phyloP scores from a whole-genome alignment of 441 rosid genomes.

The Gossypium davidsonii region DNA sequence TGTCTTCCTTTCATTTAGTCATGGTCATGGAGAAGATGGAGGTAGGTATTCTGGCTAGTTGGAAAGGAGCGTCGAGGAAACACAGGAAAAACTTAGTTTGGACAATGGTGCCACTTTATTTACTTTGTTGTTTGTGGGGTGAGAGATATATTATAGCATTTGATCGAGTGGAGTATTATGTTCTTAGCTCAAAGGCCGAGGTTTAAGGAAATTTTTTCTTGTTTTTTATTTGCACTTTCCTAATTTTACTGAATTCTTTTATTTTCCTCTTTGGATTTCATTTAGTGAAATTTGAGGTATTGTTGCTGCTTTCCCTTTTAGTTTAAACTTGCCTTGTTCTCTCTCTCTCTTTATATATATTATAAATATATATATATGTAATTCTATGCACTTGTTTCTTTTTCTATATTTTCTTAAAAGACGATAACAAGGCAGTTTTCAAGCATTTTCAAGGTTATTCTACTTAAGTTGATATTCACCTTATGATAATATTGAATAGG shows the following conservation, averaged over 20 bases:
- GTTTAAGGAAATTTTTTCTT: neutral
- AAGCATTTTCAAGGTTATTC: neutral
- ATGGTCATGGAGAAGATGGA: slow-evolving; percentile 13
- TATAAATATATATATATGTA: neutral
- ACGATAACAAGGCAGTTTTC: neutral
- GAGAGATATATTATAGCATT: slow-evolving; percentile 3
- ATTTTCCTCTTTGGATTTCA: neutral
- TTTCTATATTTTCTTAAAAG: neutral
- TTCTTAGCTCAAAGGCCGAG: neutral
- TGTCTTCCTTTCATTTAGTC: neutral
- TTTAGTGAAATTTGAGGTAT: neutral
- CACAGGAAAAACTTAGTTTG: slow-evolving; percentile 11
- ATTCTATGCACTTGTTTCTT: neutral
- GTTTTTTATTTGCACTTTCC: neutral
- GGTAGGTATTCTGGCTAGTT: neutral
- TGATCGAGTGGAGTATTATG: neutral
- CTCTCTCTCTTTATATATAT: too few relatives aligned
- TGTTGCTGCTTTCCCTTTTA: neutral
- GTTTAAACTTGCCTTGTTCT: neutral
- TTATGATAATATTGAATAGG: neutral
- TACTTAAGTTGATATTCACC: neutral
- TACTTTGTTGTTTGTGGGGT: slow-evolving; percentile 17
- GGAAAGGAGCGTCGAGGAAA: slow-evolving; percentile 9
- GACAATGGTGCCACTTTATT: slow-evolving; percentile 16
- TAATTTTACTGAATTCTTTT: neutral